Percentiles rank a stretch among this genome's conserved stretches.
phyloP scores from a whole-genome alignment of 768 basidiomycete genomes.

The Rhizopogon sp. region DNA sequence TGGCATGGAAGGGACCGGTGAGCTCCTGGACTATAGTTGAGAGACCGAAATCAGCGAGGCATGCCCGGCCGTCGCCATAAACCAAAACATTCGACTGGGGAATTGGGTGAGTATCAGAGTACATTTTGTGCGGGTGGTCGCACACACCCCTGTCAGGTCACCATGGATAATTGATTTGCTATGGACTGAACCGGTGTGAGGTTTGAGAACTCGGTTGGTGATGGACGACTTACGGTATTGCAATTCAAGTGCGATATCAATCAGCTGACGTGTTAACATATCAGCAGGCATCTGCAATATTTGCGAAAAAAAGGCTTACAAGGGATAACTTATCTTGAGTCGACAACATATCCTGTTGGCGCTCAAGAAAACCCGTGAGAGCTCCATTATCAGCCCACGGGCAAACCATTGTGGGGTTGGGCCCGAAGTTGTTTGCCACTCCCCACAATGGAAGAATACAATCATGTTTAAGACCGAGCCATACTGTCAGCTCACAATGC shows the following conservation, averaged over 20 bases:
- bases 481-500: slow-evolving; percentile 16
- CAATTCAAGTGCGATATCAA: slow-evolving; percentile 35
- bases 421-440: slow-evolving; percentile 13
- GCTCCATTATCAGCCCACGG: slow-evolving; percentile 14
- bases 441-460: slow-evolving; percentile 17
- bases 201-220: not conserved
- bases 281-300: not conserved
- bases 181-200: not conserved
- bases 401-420: slow-evolving; percentile 14
- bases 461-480: slow-evolving; percentile 9
- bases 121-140: not conserved
- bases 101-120: not conserved
- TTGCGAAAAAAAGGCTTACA: slow-evolving; percentile 6
- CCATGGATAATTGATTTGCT: slow-evolving; percentile 3
- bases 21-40: slow-evolving; percentile 33
- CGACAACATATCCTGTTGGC: not conserved
- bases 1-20: slow-evolving; percentile 12
- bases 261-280: slow-evolving; percentile 22
- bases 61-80: slow-evolving; percentile 31
- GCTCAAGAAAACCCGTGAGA: slow-evolving; percentile 11
- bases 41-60: slow-evolving; percentile 39
- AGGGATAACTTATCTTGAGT: slow-evolving; percentile 9
- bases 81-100: slow-evolving; percentile 21
- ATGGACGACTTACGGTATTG: slow-evolving; percentile 26
- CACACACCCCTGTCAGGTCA: slow-evolving; percentile 3